Percentiles rank a stretch among this genome's conserved stretches.
Evolutionary conservation across 148 eudicot species (phyloP).

Genomic region (Linanthus parryae): DNA sequence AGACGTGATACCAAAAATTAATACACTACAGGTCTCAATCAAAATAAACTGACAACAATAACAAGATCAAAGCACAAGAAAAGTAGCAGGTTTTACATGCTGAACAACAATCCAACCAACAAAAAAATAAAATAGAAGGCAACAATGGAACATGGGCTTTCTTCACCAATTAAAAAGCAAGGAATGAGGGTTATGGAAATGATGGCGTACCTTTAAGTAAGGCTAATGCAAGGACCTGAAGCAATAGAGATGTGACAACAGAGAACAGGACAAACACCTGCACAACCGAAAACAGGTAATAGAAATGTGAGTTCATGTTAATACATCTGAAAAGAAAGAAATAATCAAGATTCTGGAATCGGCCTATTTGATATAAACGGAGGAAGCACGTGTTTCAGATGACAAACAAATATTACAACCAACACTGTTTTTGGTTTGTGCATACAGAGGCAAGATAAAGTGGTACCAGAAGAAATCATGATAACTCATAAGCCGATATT

Average conservation of each 20-base stretch:
- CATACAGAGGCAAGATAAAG: no score
- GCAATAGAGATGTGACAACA: constrained; percentile 43
- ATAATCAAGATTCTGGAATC: no score
- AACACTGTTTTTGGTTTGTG: no score
- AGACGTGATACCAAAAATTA: no score
- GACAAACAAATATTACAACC: no score
- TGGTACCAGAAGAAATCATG: no score
- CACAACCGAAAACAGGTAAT: constrained; percentile 8
- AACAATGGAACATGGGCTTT: neutral
- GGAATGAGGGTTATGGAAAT: constrained; percentile 5
- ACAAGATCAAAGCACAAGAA: neutral
- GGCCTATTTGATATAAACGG: no score
- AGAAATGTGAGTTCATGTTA: neutral
- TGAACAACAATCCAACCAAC: neutral
- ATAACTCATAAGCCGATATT: no score
- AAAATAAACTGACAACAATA: no score
- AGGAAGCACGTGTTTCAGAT: no score
- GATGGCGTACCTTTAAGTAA: constrained; percentile 55
- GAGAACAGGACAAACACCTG: constrained; percentile 92
- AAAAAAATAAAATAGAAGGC: neutral
- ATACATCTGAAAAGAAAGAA: neutral
- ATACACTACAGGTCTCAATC: no score
- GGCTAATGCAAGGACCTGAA: constrained; percentile 44
- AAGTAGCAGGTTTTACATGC: neutral
- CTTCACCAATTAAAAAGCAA: constrained; percentile 8